Base-by-base conservation (phyloP, 164 flowering plant genomes). In the Macadamia integrifolia region DNA sequence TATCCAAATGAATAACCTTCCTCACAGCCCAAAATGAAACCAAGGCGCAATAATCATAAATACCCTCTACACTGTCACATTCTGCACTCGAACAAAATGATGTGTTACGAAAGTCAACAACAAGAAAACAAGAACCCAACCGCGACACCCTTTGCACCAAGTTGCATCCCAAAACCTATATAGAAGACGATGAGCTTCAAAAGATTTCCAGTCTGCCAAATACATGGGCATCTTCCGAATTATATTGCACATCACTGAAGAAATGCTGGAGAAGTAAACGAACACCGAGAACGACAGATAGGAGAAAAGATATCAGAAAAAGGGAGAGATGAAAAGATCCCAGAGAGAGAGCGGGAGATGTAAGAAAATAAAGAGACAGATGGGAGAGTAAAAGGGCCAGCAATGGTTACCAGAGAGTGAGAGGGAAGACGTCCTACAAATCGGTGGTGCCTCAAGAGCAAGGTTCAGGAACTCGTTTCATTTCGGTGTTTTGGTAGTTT, bases 151-250 rank as follows among this genome's bases (percentile, higher is more conserved):
- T 89, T 92, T 0, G 87, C 90, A 11, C 91, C 90, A 10, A 89
- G 84, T 82, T 89, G 98, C 91, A 91, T 86, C 48, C 93, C 97
- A 0, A 90, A 83, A 0, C 97, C 99, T 72, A 89, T 92, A 71
- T 94, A 92, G 66, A 94, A 92, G 83, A 85, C 92, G 1, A 88
- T 62, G 58, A 92, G 63, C 85, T 79, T 83, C 42, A 67, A 52
- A 0, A 95, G 97, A 69, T 94, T 87, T 78, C 71, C 92, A 69
- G 66, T 93, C 98, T 28, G 74, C 68, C 72, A 87, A n/a, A 70
- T 86, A 88, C 92, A 94, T 80, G 1, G 99, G 98, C 93, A 90
- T 88, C 60, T 92, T 88, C 78, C 97, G 63, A 58, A 94, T 94
- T 10, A 94, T 88, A 61, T 90, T 92, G 60, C 85, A 86, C 99